These are phyloP conservation scores for Phialophora verrucosa DNA, from an alignment of 2,329 filamentous ascomycete genomes.

Conservation along the genomic window DNA sequence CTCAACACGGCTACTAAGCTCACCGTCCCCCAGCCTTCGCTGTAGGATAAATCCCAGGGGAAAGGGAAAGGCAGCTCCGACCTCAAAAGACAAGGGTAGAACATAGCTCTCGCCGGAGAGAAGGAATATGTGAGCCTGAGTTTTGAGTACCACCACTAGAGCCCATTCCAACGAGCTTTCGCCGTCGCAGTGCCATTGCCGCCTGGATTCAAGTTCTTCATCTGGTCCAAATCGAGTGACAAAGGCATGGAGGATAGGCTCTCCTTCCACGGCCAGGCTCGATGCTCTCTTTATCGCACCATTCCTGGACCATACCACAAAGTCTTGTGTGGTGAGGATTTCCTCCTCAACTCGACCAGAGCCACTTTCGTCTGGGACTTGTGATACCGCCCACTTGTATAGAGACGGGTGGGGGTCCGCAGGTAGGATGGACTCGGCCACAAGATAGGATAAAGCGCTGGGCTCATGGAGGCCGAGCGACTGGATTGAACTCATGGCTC, in stretches of 20 bases:
- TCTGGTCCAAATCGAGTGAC: slow-evolving; percentile 77
- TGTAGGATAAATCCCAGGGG: slow-evolving; percentile 86
- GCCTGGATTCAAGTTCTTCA: slow-evolving; percentile 28
- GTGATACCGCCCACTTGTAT: slow-evolving; percentile 69
- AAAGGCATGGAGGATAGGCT: slow-evolving; percentile 82
- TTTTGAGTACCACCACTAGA: slow-evolving; percentile 87
- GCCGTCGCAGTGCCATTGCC: background rate
- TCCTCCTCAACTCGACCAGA: slow-evolving; percentile 70
- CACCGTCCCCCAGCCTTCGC: slow-evolving; percentile 63
- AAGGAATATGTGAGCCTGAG: slow-evolving; percentile 92
- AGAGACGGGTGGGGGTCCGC: slow-evolving; percentile 67
- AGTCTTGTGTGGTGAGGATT: slow-evolving; percentile 73
- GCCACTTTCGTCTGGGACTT: slow-evolving; percentile 51
- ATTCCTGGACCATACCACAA: slow-evolving; percentile 88
- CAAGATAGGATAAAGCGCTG: slow-evolving; percentile 78
- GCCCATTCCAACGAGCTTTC: slow-evolving; percentile 46
- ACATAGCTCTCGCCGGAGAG: slow-evolving; percentile 86
- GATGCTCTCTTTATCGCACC: slow-evolving; percentile 84
- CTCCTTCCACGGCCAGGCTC: slow-evolving; percentile 83
- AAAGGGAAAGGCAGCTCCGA: slow-evolving; percentile 82
- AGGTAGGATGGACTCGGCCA: slow-evolving; percentile 78
- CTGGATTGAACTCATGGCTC: slow-evolving; percentile 81
- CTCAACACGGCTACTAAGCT: slow-evolving; percentile 57
- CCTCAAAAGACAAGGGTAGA: slow-evolving; percentile 91
- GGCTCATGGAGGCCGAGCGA: slow-evolving; percentile 92